Base-by-base conservation (phyloP, 23 red algal genomes). In the Cyanidium caldarium region DNA sequence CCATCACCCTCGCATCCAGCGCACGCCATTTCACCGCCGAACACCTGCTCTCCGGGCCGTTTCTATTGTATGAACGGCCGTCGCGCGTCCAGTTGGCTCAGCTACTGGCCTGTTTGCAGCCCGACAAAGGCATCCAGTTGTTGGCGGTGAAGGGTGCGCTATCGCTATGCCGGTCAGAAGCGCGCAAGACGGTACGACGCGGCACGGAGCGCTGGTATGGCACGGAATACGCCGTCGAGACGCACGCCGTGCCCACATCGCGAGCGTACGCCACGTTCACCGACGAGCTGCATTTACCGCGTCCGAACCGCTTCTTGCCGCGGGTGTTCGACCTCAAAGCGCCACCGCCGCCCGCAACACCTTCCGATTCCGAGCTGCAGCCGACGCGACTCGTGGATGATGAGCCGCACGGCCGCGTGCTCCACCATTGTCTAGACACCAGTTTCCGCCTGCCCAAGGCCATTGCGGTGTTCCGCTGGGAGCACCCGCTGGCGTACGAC, bases 281-380 rank as follows among this genome's bases (percentile, higher is more conserved):
- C 43, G 35, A 67, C 0, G 38, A 58, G 37, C 43, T 94, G 34
- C 38, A 67, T 41, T 44, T 94, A 10, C 89, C 82, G 2, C 42
- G 31, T n/a, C 70, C 71, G 26, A 94, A 94, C 75, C 78, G 77
- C 0, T 94, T 94, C 39, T 77, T 94, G 34, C 89, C 89, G 2
- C 70, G 67, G 14, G 65, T 78, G 45, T 87, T 94, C 72, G 72
- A 77, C 25, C 65, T 94, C 2, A 65, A 67, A 58, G 81, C 35
- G 2, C 66, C 75, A 61, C 81, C 76, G 10, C 51, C 23, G 51
- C n/a, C n/a, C n/a, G n/a, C n/a, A n/a, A n/a, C n/a, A n/a, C n/a
- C n/a, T n/a, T n/a, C n/a, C n/a, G n/a, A n/a, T n/a, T n/a, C n/a
- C n/a, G n/a, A n/a, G n/a, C n/a, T n/a, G n/a, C 21, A 14, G 51